A percentile compares a stretch with the other conserved stretches of the same genome.
phyloP scores from a whole-genome alignment of 129 eudicot genomes.

The Tagetes erecta region DNA sequence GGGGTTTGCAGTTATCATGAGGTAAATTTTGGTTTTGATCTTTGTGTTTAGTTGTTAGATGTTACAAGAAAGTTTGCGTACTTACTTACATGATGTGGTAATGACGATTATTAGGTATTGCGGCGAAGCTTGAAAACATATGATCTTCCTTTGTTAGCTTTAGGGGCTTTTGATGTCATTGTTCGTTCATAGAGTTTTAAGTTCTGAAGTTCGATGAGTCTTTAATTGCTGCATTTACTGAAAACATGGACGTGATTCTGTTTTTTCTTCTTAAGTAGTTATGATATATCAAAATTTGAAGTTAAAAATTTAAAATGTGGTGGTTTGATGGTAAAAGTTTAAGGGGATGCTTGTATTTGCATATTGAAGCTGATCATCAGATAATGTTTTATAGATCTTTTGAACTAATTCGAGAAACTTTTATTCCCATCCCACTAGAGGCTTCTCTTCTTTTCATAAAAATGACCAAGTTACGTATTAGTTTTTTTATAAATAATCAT shows the following conservation, averaged over 20 bases:
- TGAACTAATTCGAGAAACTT: not conserved
- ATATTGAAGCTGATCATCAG: not conserved
- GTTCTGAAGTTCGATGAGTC: not conserved
- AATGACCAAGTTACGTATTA: not conserved
- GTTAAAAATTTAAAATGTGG: conserved; percentile 14
- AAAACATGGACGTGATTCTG: not conserved
- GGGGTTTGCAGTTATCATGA: conserved; percentile 78
- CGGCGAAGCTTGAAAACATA: no score
- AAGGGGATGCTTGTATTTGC: not conserved
- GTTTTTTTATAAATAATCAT: not conserved
- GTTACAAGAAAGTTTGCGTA: not conserved
- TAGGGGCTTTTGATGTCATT: not conserved
- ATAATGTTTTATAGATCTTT: not conserved
- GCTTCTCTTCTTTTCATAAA: not conserved
- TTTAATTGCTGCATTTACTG: not conserved
- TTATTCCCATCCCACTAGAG: not conserved
- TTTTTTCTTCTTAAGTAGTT: not conserved
- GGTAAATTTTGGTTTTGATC: conserved; percentile 37
- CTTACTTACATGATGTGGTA: not conserved
- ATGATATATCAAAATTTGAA: not conserved
- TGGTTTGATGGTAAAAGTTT: not conserved
- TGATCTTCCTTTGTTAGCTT: not conserved
- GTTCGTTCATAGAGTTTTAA: conserved; percentile 1
- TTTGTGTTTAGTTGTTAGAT: not conserved
- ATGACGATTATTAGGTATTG: no score